Percentiles rank a stretch among this genome's conserved stretches.
Conservation (phyloP, 1,284 basidiomycete species). For the Puccinia novopanici region DNA sequence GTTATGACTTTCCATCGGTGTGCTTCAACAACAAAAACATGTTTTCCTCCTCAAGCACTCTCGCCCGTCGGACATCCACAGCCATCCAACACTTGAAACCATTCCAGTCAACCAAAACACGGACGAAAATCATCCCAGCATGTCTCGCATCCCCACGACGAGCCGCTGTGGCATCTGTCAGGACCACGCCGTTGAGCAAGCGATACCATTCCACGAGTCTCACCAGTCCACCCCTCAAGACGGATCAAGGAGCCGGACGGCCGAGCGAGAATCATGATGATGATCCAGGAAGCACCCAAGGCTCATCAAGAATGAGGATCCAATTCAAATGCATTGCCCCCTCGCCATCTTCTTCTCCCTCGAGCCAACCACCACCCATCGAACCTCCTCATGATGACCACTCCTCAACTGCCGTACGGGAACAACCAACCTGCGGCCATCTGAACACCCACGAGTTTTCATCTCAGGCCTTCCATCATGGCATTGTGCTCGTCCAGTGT, state of each 20-base stretch:
- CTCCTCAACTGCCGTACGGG: neutral
- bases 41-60: neutral
- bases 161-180: neutral
- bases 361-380: conserved; percentile 41
- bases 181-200: neutral
- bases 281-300: neutral
- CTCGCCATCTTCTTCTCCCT: neutral
- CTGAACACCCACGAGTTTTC: conserved; percentile 87
- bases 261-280: neutral
- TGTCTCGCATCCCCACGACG: neutral
- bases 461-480: conserved; percentile 77
- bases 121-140: neutral
- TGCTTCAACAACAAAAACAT: neutral
- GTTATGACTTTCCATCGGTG: no score
- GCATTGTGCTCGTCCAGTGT: conserved; percentile 89
- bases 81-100: neutral
- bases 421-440: conserved; percentile 68
- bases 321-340: conserved; percentile 77
- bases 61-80: neutral
- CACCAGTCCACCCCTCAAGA: neutral
- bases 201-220: neutral
- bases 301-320: conserved; percentile 31
- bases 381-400: neutral
- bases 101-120: neutral
- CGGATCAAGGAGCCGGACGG: neutral